These are phyloP conservation scores for Daedaleopsis sinensis DNA, from an alignment of 768 basidiomycete genomes.

Conservation along the genomic window DNA sequence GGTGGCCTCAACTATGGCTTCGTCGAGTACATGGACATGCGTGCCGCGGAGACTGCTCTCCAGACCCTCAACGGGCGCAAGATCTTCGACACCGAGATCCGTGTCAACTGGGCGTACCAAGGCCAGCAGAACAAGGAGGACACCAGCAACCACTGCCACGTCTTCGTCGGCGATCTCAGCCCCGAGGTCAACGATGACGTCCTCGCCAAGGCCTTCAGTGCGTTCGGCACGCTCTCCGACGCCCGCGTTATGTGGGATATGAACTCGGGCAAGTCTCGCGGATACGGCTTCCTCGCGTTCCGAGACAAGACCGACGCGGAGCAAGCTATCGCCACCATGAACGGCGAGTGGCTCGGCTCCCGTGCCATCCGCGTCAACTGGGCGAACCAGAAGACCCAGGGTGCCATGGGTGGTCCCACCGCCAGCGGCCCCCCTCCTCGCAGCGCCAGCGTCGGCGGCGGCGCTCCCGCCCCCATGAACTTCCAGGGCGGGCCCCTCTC, in stretches of 20 bases:
- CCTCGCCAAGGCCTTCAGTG: constrained; percentile 93
- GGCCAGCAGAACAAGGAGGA: constrained; percentile 99
- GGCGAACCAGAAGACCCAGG: constrained; percentile 99
- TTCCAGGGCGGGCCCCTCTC: constrained; percentile 88
- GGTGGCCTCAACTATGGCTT: constrained; percentile 99
- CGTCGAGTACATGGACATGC: constrained; percentile 99
- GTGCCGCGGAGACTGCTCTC: constrained; percentile 97
- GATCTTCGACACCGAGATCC: constrained; percentile 99
- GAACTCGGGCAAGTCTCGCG: constrained; percentile 98
- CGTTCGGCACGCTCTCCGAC: constrained; percentile 95
- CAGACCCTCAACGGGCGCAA: constrained; percentile 98
- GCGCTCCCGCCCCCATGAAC: constrained; percentile 87
- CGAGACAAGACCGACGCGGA: constrained; percentile 99
- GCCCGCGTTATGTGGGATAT: constrained; percentile 99
- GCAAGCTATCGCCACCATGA: constrained; percentile 99
- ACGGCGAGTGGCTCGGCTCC: constrained; percentile 98
- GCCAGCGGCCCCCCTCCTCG: constrained; percentile 10
- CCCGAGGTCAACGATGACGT: constrained; percentile 99
- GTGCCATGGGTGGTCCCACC: constrained; percentile 33
- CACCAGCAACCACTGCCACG: constrained; percentile 95
- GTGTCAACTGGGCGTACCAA: constrained; percentile 99
- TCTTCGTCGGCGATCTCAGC: constrained; percentile 99
- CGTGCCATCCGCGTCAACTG: constrained; percentile 99
- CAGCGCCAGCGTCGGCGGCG: constrained; percentile 38
- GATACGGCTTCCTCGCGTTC: constrained; percentile 98